phyloP scores from a whole-genome alignment of 1,139 yeast genomes.

The Blastobotrys buckinghamii region DNA sequence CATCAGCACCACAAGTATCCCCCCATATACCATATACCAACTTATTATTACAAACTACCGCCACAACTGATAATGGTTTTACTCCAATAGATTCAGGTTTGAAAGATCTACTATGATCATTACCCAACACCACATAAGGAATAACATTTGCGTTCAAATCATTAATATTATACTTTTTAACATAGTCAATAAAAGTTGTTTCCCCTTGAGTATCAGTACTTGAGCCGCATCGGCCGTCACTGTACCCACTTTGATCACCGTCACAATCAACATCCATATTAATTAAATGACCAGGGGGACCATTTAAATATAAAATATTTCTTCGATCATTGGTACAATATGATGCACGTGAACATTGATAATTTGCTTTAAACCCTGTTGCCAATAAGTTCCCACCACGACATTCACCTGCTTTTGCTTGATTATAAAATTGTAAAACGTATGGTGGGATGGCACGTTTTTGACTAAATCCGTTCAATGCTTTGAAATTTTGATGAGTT shows the following conservation, averaged over 20 bases:
- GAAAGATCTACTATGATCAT: slow-evolving; percentile 6
- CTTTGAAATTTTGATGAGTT: background rate
- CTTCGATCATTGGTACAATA: slow-evolving; percentile 5
- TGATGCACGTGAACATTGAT: background rate
- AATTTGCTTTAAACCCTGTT: background rate
- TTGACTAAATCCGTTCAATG: background rate
- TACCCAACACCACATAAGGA: slow-evolving; percentile 14
- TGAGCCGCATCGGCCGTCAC: slow-evolving; percentile 10
- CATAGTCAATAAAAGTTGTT: slow-evolving; percentile 10
- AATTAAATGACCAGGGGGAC: slow-evolving; percentile 7
- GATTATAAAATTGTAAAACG: slow-evolving; percentile 5
- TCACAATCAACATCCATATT: slow-evolving; percentile 17
- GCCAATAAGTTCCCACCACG: background rate
- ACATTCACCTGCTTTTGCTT: slow-evolving; percentile 1
- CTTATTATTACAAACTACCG: slow-evolving; percentile 14
- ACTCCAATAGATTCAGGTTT: slow-evolving; percentile 10
- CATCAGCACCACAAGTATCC: slow-evolving; percentile 14
- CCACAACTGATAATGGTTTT: slow-evolving; percentile 12
- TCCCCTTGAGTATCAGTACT: slow-evolving; percentile 1
- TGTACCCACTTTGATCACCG: slow-evolving; percentile 6
- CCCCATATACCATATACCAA: slow-evolving; percentile 15
- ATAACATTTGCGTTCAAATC: slow-evolving; percentile 10
- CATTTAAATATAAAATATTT: slow-evolving; percentile 10
- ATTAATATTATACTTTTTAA: background rate
- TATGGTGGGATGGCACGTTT: slow-evolving; percentile 1